Conservation (phyloP, 1,284 basidiomycete genomes). For the Lignosus rhinocerotis region DNA sequence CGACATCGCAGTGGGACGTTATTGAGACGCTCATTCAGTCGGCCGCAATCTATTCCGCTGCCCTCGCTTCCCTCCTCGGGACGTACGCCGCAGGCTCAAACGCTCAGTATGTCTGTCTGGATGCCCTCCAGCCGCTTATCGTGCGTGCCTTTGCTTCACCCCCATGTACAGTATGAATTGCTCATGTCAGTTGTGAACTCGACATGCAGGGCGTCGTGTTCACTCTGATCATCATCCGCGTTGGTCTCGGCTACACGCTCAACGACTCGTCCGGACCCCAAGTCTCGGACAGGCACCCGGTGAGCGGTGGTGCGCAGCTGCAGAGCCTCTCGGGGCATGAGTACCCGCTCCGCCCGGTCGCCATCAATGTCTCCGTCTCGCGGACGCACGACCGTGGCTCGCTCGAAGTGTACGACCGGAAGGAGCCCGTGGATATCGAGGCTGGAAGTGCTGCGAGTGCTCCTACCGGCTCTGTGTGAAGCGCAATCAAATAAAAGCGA, state of each 20-base stretch:
- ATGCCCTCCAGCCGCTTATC: constrained; percentile 19
- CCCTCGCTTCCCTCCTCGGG: constrained; percentile 14
- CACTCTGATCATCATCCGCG: constrained; percentile 24
- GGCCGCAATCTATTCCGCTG: constrained; percentile 20
- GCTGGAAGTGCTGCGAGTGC: not conserved
- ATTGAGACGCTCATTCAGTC: constrained; percentile 22
- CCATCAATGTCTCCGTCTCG: constrained; percentile 20
- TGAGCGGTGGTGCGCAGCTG: not conserved
- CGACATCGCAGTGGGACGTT: constrained; percentile 18
- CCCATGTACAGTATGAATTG: not conserved
- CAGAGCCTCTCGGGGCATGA: constrained; percentile 9
- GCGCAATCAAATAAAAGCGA: no score
- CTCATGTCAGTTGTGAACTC: not conserved
- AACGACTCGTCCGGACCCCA: not conserved
- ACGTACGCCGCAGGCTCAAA: constrained; percentile 19
- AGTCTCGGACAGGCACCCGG: not conserved
- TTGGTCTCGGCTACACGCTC: constrained; percentile 19
- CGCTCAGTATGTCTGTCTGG: constrained; percentile 19
- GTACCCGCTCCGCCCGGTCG: constrained; percentile 17
- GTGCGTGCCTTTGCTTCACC: constrained; percentile 4
- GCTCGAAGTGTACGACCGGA: constrained; percentile 14
- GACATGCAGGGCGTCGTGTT: constrained; percentile 13
- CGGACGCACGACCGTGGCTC: constrained; percentile 13
- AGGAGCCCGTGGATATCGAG: constrained; percentile 15
- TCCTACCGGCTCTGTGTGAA: no score